phyloP scores from a whole-genome alignment of 768 basidiomycete species.

The Boletus vinaceobasis region DNA sequence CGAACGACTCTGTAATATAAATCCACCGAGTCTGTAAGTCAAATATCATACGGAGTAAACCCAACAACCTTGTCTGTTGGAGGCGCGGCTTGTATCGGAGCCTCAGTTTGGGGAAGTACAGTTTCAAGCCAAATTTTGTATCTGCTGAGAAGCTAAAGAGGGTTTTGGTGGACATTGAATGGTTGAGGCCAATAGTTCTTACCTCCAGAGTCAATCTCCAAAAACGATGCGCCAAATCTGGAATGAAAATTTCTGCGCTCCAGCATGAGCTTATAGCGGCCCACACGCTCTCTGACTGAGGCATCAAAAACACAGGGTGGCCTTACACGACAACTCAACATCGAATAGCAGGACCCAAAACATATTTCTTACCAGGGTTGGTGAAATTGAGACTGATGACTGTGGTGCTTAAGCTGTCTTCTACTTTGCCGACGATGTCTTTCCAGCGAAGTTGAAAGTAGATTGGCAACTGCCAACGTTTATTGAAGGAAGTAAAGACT shows the following conservation, averaged over 20 bases:
- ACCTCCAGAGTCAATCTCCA: slow-evolving; percentile 94
- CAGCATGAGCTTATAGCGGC: slow-evolving; percentile 76
- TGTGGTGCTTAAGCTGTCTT: slow-evolving; percentile 54
- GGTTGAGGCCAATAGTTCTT: slow-evolving; percentile 2
- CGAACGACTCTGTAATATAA: slow-evolving; percentile 39
- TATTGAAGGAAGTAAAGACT: slow-evolving; percentile 67
- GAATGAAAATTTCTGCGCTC: slow-evolving; percentile 82
- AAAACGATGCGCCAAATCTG: slow-evolving; percentile 78
- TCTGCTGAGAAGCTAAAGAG: slow-evolving; percentile 67
- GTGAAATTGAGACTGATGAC: slow-evolving; percentile 37
- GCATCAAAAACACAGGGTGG: slow-evolving; percentile 45
- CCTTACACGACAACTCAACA: slow-evolving; percentile 15
- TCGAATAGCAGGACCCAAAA: not conserved
- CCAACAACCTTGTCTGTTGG: slow-evolving; percentile 37
- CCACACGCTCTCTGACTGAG: slow-evolving; percentile 69
- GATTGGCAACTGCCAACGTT: slow-evolving; percentile 92
- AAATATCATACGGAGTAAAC: not conserved
- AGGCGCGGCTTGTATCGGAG: slow-evolving; percentile 31
- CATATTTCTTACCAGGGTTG: slow-evolving; percentile 38
- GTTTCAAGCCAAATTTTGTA: slow-evolving; percentile 77
- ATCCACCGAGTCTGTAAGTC: slow-evolving; percentile 7
- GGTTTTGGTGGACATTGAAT: slow-evolving; percentile 1
- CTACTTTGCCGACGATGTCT: slow-evolving; percentile 77
- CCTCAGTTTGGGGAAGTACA: slow-evolving; percentile 44
- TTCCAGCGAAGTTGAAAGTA: slow-evolving; percentile 98